Base-by-base conservation (phyloP, 495 filamentous ascomycete species). In the Cryomyces antarcticus region DNA sequence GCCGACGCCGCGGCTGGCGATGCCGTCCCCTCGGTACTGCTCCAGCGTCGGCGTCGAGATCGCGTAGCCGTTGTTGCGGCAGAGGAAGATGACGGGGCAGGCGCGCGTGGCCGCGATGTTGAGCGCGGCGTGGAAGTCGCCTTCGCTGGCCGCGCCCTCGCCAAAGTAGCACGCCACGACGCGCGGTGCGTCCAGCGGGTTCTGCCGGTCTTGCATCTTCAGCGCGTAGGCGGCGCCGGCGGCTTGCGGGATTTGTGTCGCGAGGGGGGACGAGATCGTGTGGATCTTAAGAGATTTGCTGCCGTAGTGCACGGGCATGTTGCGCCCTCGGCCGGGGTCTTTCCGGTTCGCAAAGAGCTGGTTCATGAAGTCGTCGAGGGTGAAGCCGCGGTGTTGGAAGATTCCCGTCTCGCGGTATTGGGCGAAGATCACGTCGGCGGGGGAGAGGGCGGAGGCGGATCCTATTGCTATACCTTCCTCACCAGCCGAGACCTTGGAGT, bases 301-400 rank as follows among this genome's bases (percentile, higher is more conserved):
- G 28, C 85, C 89, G 47, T 95, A 99, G 51, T 99, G 89, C 12
- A 96, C 83, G 7, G 89, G 92, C 89, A 99, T 99, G 54, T 94
- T 96, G 43, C 89, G 76, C 5, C 92, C 89, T 45, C 66, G 70
- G 3, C 88, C 87, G 3, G 61, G 60, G 47, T 99, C 89, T 46
- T 87, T 73, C 28, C 59, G 64, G 53, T 95, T 99, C 28, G 92
- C 75, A 59, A 99, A 95, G 4, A 96, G 61, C 58, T 99, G 92
- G 54, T 71, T 81, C 89, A 96, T 96, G 52, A 95, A 96, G 41
- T 94, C 68, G 28, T 73, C 69, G 17, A 93, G 64, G 1, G 74
- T 83, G 55, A 88, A 95, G 9, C 89, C 92, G 9, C 89, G 76
- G 56, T 95, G 80, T 49, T 80, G 70, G 57, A 92, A 88, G 10